Evolutionary conservation across 1,139 yeast species (phyloP), one percentile per base, ranked within the genome.

Genomic region (Saccharomyces hybrid): DNA sequence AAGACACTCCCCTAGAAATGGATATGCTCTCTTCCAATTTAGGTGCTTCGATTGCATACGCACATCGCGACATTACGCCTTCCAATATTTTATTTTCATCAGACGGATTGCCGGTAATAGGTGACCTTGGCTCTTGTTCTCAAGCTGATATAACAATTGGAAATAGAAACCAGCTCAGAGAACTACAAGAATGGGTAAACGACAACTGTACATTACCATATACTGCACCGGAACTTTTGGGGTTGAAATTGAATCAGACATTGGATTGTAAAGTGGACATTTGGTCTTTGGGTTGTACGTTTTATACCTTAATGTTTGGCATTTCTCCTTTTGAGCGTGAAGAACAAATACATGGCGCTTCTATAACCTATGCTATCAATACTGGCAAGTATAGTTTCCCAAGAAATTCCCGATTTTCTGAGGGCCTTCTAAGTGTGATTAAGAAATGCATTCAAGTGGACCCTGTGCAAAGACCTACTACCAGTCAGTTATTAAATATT

Each of bases 201-300:
- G 95, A 87, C 65, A 90, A 88, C 68, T 88, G 96, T 65, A 87
- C 96, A 1, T 73, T 88, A 56, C 93, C 95, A 0, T 91, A 86
- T 68, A 74, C 96, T 42, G 96, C 97, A 0, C 98, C 98, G 0
- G 98, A 91, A 66, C 74, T 91, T 49, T 74, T 90, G 56, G 93
- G 88, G 62, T 87, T 89, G 52, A 82, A 81, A 52, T 80, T 88
- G 0, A 84, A 84, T 50, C 69, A 80, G 13, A 70, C 72, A 4
- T 76, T 91, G 49, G 83, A 84, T 56, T 96, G 87, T 65, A 78
- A 80, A 54, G 84, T 87, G 4, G 98, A 91, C 66, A 81, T 91
- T 16, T 91, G 98, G 98, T 86, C 95, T 5, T 70, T 90, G 34
- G 98, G 98, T 0, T 89, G 97, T 66, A 75, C 89, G 1, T 67